Conservation (phyloP, 371 early-diverging fungal species). For the Actinomortierella ambigua region DNA sequence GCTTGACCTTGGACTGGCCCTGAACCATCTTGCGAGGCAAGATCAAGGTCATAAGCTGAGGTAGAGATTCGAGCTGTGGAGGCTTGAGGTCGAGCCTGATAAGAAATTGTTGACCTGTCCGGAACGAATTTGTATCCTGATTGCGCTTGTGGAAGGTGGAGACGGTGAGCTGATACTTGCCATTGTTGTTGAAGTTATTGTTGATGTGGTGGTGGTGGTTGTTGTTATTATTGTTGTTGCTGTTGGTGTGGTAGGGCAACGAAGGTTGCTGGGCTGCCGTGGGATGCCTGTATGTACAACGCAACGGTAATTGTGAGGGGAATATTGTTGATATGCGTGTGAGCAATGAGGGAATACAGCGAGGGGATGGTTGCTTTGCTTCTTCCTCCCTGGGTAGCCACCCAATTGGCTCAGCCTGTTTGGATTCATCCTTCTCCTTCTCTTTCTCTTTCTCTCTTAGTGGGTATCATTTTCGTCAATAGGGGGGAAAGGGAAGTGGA, state of each 20-base stretch:
- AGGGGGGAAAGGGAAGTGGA: too few relatives aligned
- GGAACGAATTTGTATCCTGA: conserved; percentile 45
- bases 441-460: too few relatives aligned
- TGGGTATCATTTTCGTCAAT: too few relatives aligned
- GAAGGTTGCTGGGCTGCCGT: too few relatives aligned
- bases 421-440: too few relatives aligned
- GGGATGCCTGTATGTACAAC: too few relatives aligned
- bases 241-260: conserved; percentile 13
- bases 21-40: conserved; percentile 43
- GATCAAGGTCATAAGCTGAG: conserved; percentile 34
- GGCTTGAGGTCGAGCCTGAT: conserved; percentile 35
- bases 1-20: conserved; percentile 33
- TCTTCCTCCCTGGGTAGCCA: too few relatives aligned
- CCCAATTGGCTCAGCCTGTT: too few relatives aligned
- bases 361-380: too few relatives aligned
- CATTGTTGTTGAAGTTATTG: conserved; percentile 13
- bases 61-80: conserved; percentile 15
- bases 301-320: too few relatives aligned
- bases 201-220: conserved; percentile 15
- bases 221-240: conserved; percentile 19
- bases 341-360: too few relatives aligned
- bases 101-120: conserved; percentile 44
- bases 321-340: too few relatives aligned
- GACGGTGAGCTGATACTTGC: conserved; percentile 23
- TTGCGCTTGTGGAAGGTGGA: conserved; percentile 42